Conservation (phyloP, 176 grass and related monocot species). For the Pontederia crassipes region DNA sequence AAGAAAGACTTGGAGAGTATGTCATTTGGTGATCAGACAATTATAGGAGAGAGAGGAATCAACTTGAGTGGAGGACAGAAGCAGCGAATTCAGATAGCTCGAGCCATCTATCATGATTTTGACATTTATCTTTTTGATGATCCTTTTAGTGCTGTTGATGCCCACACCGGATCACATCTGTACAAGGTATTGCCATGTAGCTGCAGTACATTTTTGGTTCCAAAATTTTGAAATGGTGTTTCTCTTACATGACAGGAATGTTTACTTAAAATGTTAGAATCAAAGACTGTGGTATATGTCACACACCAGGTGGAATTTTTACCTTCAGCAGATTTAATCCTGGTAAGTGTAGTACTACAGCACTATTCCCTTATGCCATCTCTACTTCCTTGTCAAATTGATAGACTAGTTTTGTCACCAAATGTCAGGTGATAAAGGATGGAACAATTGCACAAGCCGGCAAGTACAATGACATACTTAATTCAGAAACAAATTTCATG, state of each 20-base stretch:
- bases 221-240: not conserved
- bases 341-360: not conserved
- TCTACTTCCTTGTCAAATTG: not conserved
- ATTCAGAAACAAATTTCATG: slow-evolving; percentile 60
- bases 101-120: slow-evolving; percentile 39
- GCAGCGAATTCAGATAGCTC: slow-evolving; percentile 40
- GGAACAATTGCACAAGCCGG: slow-evolving; percentile 65
- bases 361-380: no score
- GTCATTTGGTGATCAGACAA: slow-evolving; percentile 32
- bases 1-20: slow-evolving; percentile 41
- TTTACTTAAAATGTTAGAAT: not conserved
- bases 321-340: slow-evolving; percentile 1
- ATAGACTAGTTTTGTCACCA: not conserved
- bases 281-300: not conserved
- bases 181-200: slow-evolving; percentile 33
- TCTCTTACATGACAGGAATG: not conserved
- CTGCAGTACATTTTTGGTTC: not conserved
- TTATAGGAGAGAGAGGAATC: slow-evolving; percentile 43
- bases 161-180: slow-evolving; percentile 45
- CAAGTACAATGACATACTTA: slow-evolving; percentile 56
- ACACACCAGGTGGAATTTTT: slow-evolving; percentile 5
- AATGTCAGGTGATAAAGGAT: slow-evolving; percentile 38
- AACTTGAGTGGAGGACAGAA: slow-evolving; percentile 42
- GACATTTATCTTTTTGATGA: slow-evolving; percentile 40
- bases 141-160: slow-evolving; percentile 37